phyloP scores from a whole-genome alignment of 2,329 filamentous ascomycete species.

The Thielaviopsis populi region DNA sequence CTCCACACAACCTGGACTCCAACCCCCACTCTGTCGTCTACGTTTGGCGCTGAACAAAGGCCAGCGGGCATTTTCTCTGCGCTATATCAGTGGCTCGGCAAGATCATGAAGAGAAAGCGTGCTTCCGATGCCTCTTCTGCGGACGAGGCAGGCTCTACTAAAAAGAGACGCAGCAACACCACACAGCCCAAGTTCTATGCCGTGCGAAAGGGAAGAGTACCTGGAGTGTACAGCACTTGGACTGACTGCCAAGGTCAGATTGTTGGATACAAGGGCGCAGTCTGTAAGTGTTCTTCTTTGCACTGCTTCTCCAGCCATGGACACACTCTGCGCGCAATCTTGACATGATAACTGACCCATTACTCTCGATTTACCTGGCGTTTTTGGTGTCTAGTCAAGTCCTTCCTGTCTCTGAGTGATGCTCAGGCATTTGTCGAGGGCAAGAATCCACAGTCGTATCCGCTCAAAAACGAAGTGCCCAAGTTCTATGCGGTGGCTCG shows the following conservation, averaged over 20 bases:
- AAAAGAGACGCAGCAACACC: constrained; percentile 37
- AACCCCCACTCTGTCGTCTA: background rate
- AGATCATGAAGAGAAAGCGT: background rate
- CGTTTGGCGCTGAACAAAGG: background rate
- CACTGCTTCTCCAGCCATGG: constrained; percentile 26
- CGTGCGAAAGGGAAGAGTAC: constrained; percentile 39
- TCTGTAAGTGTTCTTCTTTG: constrained; percentile 39
- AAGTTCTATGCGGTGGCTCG: constrained; percentile 47
- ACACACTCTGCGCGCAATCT: constrained; percentile 28
- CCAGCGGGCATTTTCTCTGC: background rate
- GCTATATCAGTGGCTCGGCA: background rate
- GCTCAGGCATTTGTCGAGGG: constrained; percentile 66
- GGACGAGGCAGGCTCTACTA: constrained; percentile 10
- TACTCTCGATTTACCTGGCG: background rate
- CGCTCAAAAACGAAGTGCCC: constrained; percentile 26
- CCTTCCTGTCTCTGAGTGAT: constrained; percentile 56
- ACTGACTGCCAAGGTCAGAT: constrained; percentile 46
- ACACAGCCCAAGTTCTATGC: constrained; percentile 45
- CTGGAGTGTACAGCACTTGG: constrained; percentile 49
- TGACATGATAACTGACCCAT: constrained; percentile 26
- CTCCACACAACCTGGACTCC: background rate
- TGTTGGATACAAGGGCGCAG: constrained; percentile 45
- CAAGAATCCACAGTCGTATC: constrained; percentile 27
- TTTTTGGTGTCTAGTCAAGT: constrained; percentile 47
- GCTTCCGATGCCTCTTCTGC: background rate